Percentiles rank a stretch among this genome's conserved stretches.
phyloP scores from a whole-genome alignment of 805 yeast species.

The Crinitomyces ghanaensis region DNA sequence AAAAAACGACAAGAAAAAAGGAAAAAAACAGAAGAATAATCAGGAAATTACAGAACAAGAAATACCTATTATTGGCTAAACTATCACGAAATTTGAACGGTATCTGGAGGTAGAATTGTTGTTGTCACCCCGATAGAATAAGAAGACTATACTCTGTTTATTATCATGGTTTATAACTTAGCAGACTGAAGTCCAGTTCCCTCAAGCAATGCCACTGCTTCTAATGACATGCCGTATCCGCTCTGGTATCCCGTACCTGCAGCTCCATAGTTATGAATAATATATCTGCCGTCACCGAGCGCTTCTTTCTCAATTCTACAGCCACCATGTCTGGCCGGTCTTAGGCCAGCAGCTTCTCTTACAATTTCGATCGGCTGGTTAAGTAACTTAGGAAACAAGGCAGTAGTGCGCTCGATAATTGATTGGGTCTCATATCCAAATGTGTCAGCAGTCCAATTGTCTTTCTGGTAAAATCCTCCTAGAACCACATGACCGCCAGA shows the following conservation, averaged over 20 bases:
- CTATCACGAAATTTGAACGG: no score
- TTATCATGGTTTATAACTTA: no score
- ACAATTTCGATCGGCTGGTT: slow-evolving; percentile 38
- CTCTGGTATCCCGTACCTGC: slow-evolving; percentile 73
- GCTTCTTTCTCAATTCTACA: slow-evolving; percentile 52
- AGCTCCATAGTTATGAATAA: slow-evolving; percentile 68
- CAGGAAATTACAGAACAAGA: no score
- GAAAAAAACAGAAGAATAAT: no score
- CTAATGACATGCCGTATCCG: slow-evolving; percentile 52
- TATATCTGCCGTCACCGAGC: slow-evolving; percentile 27
- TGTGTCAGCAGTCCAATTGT: slow-evolving; percentile 52
- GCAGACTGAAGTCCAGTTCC: no score
- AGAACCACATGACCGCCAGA: slow-evolving; percentile 56
- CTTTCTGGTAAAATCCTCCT: slow-evolving; percentile 64
- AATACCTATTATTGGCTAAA: no score
- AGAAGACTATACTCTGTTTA: no score
- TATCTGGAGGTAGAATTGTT: no score
- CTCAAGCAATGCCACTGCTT: slow-evolving; percentile 24
- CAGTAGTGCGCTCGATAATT: slow-evolving; percentile 47
- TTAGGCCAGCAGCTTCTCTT: slow-evolving; percentile 58
- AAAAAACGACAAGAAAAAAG: no score
- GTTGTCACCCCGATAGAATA: no score
- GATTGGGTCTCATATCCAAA: slow-evolving; percentile 46
- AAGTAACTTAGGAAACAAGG: slow-evolving; percentile 33
- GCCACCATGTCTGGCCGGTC: slow-evolving; percentile 73